Evolutionary conservation across 208 protist genomes (phyloP), one percentile per base, ranked within the genome.

Genomic region (Trypanosoma platydactyli): DNA sequence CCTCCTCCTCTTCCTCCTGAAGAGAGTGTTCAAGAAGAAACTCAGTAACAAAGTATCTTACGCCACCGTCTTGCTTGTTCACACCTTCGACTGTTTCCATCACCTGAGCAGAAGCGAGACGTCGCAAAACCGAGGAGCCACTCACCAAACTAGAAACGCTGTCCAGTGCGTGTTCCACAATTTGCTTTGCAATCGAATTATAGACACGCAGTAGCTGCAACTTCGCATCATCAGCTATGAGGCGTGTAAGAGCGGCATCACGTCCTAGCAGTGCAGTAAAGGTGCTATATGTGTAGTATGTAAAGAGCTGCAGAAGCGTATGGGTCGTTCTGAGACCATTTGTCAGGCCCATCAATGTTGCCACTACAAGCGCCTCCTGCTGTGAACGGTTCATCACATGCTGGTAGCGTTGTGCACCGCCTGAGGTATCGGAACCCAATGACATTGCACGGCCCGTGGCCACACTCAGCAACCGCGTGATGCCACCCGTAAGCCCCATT

Each of bases 301-400:
- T 73, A 41, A 91, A 89, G 20, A 95, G 76, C 71, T 87, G 79
- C 35, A 91, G 55, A 5, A 95, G 65, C 18, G 68, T 58, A 58
- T 89, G 84, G 45, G 66, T 65, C 16, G 70, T 82, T 55, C 80
- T 76, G 12, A 88, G 53, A n/a, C 68, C 80, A 5, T 68, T 53
- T 51, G 88, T 58, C 7, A 77, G 65, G n/a, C 71, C 58, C 22
- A 73, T 52, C n/a, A 90, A 50, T 29, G 75, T 55, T 3, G 77
- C 58, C n/a, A 48, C 41, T 12, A 81, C 80, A 20, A 81, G 66
- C 11, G 73, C 65, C 38, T 84, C 80, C 54, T 80, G 76, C 63
- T 89, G 88, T n/a, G 78, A 67, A 30, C 84, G 84, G 18, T 74
- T 81, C 25, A 77, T 83, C 13, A 88, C 80, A 45, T 55, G 50